Percentiles rank a stretch among this genome's conserved stretches.
phyloP scores from a whole-genome alignment of 108 stramenopile genomes.

The Nannochloropsis salina region DNA sequence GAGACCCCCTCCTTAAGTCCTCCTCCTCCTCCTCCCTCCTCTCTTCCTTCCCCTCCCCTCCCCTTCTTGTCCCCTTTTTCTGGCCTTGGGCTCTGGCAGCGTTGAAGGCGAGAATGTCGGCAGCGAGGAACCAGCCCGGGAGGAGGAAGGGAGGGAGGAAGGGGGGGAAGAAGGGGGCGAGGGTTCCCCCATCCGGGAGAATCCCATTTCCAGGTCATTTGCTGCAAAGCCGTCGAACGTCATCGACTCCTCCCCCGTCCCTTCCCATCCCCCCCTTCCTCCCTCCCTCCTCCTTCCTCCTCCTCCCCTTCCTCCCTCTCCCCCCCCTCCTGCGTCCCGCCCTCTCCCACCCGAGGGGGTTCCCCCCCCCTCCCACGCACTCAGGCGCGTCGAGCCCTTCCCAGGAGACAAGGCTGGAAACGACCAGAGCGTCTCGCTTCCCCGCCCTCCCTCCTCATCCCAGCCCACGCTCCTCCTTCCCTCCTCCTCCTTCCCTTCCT shows the following conservation, averaged over 20 bases:
- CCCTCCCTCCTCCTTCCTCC: neutral
- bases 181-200: neutral
- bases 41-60: neutral
- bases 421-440: neutral
- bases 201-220: neutral
- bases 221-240: neutral
- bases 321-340: neutral
- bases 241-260: neutral
- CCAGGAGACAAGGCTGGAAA: neutral
- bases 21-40: neutral
- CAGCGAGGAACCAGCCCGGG: neutral
- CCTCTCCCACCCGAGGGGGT: too few relatives aligned
- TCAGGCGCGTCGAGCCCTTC: neutral
- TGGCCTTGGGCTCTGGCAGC: neutral
- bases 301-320: neutral
- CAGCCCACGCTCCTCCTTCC: neutral
- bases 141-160: neutral
- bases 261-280: neutral
- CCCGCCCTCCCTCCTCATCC: neutral
- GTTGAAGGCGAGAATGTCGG: neutral
- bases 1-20: neutral
- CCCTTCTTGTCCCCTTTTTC: neutral
- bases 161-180: slow-evolving; percentile 1
- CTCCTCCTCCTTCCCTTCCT: slow-evolving; percentile 12
- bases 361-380: neutral